Base-by-base conservation (phyloP, 768 basidiomycete genomes). In the Phlebiopsis gigantea region DNA sequence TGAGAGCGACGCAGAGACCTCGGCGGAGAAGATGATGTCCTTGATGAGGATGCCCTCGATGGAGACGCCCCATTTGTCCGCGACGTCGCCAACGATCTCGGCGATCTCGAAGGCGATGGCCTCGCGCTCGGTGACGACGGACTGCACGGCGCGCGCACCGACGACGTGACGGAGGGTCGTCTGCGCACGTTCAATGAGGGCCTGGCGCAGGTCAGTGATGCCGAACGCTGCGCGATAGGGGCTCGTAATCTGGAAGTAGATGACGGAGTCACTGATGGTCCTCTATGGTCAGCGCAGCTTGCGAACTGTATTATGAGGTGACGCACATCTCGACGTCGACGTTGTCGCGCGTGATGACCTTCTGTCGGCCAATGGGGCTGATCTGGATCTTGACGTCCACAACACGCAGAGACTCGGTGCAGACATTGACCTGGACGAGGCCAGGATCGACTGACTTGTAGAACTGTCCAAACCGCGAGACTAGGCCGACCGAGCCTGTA, bases 351-450 rank as follows among this genome's bases (percentile, higher is more conserved):
- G 95, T 97, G 72, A 97, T 93, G 67, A 98, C 95, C 41, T 77
- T 82, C 73, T 94, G 92, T 53, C 85, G 77, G 50, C 92, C 92
- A 65, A 95, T 93, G 24, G 88, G 74, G 62, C 84, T 88, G 63
- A 98, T 93, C 71, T 96, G 94, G 61, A 98, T 96, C 72, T 95
- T 96, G 72, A 98, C 94, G 67, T 97, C 91, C 61, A 98, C 92
- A 47, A 88, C 70, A 57, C 85, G 83, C 44, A 98, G 79, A 1
- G 80, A 79, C 70, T 98, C 96, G 15, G 93, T 90, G 79, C 94
- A 96, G 59, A 96, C 90, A 69, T 98, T 97, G 71, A 97, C 86
- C 64, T 93, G 83, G 51, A 88, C 89, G 30, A 97, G 79, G 56
- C 95, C 94, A 0, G 92, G 94, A 67, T 96, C 93, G 63, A 95